phyloP scores from a whole-genome alignment of 2,329 filamentous ascomycete genomes.

The Emydomyces testavorans region DNA sequence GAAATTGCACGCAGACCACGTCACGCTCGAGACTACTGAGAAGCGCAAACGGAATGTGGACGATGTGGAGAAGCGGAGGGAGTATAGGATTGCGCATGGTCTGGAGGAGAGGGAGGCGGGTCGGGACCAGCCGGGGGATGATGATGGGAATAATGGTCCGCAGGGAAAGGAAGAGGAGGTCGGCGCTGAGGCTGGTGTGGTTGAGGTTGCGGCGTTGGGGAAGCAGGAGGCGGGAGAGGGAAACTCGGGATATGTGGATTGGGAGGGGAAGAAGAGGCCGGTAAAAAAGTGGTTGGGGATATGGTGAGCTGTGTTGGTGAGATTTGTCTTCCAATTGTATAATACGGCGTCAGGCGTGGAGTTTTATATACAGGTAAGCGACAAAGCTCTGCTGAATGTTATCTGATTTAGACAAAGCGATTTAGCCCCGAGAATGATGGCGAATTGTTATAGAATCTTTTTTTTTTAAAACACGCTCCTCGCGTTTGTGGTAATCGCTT shows the following conservation, averaged over 20 bases:
- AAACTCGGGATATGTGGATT: slow-evolving; percentile 25
- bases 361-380: not conserved
- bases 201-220: slow-evolving; percentile 15
- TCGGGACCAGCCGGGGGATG: not conserved
- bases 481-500: too few relatives aligned
- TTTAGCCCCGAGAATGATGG: too few relatives aligned
- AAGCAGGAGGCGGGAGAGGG: slow-evolving; percentile 22
- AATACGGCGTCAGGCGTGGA: slow-evolving; percentile 7
- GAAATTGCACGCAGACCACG: slow-evolving; percentile 62
- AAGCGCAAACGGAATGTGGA: slow-evolving; percentile 63
- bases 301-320: slow-evolving; percentile 41
- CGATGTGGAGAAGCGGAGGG: slow-evolving; percentile 74
- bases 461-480: too few relatives aligned
- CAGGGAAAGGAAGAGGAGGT: slow-evolving; percentile 26
- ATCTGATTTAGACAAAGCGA: too few relatives aligned
- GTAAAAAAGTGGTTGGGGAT: slow-evolving; percentile 78
- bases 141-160: slow-evolving; percentile 23
- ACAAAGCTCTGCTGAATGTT: too few relatives aligned
- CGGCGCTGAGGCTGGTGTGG: slow-evolving; percentile 21
- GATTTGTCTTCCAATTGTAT: not conserved
- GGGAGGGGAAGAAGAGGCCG: slow-evolving; percentile 38
- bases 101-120: slow-evolving; percentile 43
- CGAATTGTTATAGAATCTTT: too few relatives aligned
- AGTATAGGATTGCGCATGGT: slow-evolving; percentile 78
- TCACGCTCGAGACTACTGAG: slow-evolving; percentile 56